Evolutionary conservation across 208 protist species (phyloP).

Genomic region (Trichomonas tenax): DNA sequence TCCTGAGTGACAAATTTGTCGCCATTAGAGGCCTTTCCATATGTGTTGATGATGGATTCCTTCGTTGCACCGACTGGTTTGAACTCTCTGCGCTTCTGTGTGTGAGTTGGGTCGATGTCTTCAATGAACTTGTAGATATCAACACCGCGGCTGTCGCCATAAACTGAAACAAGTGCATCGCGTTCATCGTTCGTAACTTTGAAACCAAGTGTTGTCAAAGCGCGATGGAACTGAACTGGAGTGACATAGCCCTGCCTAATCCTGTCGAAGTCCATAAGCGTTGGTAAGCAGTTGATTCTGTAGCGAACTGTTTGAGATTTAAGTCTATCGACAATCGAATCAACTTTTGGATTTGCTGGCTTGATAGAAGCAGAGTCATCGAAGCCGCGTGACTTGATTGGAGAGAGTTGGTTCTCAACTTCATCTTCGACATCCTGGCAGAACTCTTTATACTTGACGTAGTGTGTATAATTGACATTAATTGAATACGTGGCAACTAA

Average conservation of each 20-base stretch:
- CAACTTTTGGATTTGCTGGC: neutral
- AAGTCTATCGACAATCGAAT: neutral
- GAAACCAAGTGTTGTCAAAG: neutral
- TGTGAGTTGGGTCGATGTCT: neutral
- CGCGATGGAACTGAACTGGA: neutral
- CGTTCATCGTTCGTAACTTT: neutral
- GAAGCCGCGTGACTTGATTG: neutral
- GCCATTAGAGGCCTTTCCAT: neutral
- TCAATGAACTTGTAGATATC: slow-evolving; percentile 9
- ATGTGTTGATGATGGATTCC: neutral
- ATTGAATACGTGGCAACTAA: neutral
- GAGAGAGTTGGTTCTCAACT: neutral
- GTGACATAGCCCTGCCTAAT: neutral
- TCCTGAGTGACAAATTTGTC: neutral
- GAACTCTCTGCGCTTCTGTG: neutral
- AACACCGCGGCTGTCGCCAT: neutral
- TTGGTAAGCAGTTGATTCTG: neutral
- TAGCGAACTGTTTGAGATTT: neutral
- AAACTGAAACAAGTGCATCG: neutral
- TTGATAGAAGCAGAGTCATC: neutral
- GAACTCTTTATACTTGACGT: neutral
- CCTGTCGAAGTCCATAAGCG: neutral
- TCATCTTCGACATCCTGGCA: neutral
- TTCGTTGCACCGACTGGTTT: neutral
- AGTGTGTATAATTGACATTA: neutral